phyloP scores from a whole-genome alignment of 129 eudicot genomes.

The Daucus carota region DNA sequence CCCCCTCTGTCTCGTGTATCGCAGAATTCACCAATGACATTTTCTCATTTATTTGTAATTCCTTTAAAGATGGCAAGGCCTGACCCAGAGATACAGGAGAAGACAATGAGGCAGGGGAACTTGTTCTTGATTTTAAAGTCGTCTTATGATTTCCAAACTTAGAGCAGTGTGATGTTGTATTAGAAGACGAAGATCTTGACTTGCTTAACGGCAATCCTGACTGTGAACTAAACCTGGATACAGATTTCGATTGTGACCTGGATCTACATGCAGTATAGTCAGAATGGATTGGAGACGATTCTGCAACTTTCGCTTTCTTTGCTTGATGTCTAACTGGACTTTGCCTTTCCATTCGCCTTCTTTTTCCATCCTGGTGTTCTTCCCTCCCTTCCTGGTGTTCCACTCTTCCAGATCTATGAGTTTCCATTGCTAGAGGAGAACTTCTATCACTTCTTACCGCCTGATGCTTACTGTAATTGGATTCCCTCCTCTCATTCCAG shows the following conservation, averaged over 20 bases:
- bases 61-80: constrained; percentile 21
- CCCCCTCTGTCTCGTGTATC: constrained; percentile 1
- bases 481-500: constrained; percentile 12
- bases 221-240: constrained; percentile 25
- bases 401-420: constrained; percentile 13
- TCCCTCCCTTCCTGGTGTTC: constrained; percentile 7
- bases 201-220: constrained; percentile 11
- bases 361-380: constrained; percentile 13
- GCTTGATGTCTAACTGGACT: constrained; percentile 17
- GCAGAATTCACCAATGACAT: constrained; percentile 13
- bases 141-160: constrained; percentile 11
- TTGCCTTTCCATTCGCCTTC: constrained; percentile 18
- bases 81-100: constrained; percentile 17
- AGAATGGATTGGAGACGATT: constrained; percentile 21
- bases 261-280: constrained; percentile 28
- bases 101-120: constrained; percentile 22
- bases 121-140: constrained; percentile 19
- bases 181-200: constrained; percentile 19
- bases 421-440: constrained; percentile 12
- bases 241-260: constrained; percentile 27
- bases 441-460: neutral
- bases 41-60: constrained; percentile 4
- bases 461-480: constrained; percentile 14
- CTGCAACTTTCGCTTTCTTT: constrained; percentile 19
- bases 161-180: constrained; percentile 14